Percentiles rank a stretch among this genome's conserved stretches.
These are phyloP conservation scores for Suillus subaureus DNA, from an alignment of 768 basidiomycete species.

Conservation along the genomic window DNA sequence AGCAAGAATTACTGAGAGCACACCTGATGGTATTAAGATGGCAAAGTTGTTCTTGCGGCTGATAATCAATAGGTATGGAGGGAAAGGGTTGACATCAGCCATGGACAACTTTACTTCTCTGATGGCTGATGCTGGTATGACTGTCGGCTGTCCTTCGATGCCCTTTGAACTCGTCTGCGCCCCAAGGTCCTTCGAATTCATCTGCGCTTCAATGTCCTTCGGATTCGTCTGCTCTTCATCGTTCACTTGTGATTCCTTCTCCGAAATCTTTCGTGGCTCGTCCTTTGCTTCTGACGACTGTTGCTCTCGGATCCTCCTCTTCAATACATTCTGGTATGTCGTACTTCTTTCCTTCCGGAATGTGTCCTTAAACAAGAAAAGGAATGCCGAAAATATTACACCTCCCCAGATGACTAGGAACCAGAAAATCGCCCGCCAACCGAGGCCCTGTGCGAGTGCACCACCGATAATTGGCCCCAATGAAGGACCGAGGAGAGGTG, in stretches of 20 bases:
- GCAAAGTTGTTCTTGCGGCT: slow-evolving; percentile 66
- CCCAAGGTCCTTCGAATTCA: slow-evolving; percentile 20
- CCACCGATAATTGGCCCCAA: slow-evolving; percentile 76
- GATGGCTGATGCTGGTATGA: slow-evolving; percentile 18
- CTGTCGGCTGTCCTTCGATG: slow-evolving; percentile 19
- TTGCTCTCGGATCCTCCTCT: slow-evolving; percentile 38
- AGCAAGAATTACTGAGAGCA: neutral
- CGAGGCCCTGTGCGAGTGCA: slow-evolving; percentile 60
- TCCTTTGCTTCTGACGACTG: slow-evolving; percentile 18
- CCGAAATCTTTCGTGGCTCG: slow-evolving; percentile 17
- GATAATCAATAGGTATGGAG: slow-evolving; percentile 59
- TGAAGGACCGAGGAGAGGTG: slow-evolving; percentile 72
- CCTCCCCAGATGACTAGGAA: slow-evolving; percentile 69
- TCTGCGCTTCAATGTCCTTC: slow-evolving; percentile 17
- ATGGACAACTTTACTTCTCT: slow-evolving; percentile 55
- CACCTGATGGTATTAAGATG: slow-evolving; percentile 46
- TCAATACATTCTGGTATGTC: slow-evolving; percentile 71
- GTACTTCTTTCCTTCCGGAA: slow-evolving; percentile 83
- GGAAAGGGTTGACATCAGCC: slow-evolving; percentile 71
- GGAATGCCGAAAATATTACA: slow-evolving; percentile 53
- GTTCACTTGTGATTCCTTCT: slow-evolving; percentile 7
- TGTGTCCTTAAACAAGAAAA: slow-evolving; percentile 76
- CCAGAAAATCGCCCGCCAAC: slow-evolving; percentile 88
- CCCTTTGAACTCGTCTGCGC: slow-evolving; percentile 19
- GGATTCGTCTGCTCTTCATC: neutral